Percentiles rank a stretch among this genome's conserved stretches.
These are phyloP conservation scores for Pythium sp. DNA, from an alignment of 352 stramenopile genomes.

Conservation along the genomic window DNA sequence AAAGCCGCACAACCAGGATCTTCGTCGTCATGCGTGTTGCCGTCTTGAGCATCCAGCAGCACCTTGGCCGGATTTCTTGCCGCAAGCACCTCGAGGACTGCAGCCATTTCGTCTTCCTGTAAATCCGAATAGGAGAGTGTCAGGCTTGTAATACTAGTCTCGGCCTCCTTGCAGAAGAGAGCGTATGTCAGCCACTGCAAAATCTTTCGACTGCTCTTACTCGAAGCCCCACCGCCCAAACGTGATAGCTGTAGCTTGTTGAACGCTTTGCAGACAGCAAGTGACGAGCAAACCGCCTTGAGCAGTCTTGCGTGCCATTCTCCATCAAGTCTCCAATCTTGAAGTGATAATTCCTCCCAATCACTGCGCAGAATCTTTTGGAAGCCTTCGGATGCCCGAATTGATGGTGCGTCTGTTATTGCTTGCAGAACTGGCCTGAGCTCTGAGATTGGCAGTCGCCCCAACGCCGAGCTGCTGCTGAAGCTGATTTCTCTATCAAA, in stretches of 20 bases:
- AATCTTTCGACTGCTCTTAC: background rate
- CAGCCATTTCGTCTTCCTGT: background rate
- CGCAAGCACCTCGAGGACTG: background rate
- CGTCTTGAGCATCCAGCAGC: background rate
- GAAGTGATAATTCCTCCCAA: background rate
- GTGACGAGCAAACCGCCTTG: background rate
- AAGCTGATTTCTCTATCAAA: background rate
- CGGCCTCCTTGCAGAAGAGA: too few species aligned
- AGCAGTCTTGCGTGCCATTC: background rate
- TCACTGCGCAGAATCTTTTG: background rate
- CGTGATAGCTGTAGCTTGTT: background rate
- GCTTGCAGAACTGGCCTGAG: background rate
- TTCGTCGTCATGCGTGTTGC: background rate
- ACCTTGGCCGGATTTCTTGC: background rate
- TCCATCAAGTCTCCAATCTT: background rate
- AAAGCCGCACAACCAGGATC: constrained; percentile 3
- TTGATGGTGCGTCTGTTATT: background rate
- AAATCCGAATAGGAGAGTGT: too few species aligned
- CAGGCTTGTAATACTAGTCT: too few species aligned
- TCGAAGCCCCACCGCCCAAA: background rate
- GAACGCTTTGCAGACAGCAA: background rate
- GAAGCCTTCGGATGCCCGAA: background rate
- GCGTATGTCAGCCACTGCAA: too few species aligned
- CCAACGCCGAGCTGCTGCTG: background rate
- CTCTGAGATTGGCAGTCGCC: background rate